Evolutionary conservation across 2,329 filamentous ascomycete genomes (phyloP).

Genomic region (Epichloe amarillans): DNA sequence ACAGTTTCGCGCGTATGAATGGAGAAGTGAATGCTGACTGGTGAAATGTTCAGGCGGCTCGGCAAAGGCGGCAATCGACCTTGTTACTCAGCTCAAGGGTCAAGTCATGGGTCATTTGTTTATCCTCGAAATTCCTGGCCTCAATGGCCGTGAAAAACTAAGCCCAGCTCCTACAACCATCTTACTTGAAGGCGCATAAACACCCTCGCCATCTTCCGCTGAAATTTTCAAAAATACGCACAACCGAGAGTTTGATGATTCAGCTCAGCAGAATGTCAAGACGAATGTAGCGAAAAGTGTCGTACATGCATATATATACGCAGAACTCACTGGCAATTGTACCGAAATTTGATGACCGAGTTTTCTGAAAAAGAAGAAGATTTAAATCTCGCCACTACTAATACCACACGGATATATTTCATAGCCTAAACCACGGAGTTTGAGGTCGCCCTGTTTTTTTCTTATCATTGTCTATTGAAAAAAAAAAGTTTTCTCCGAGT

Average conservation of each 20-base stretch:
- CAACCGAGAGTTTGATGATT: neutral
- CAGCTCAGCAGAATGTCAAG: too few species aligned
- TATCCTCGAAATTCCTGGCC: slow-evolving; percentile 87
- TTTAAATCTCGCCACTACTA: neutral
- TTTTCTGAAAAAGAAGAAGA: neutral
- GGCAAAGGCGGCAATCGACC: slow-evolving; percentile 71
- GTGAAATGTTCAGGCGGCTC: slow-evolving; percentile 58
- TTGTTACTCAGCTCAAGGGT: slow-evolving; percentile 77
- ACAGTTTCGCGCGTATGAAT: neutral
- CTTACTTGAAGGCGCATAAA: slow-evolving; percentile 49
- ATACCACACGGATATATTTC: neutral
- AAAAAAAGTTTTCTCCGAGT: slow-evolving; percentile 2
- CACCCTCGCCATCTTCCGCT: neutral
- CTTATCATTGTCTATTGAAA: neutral
- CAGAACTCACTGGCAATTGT: neutral
- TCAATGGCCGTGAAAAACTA: slow-evolving; percentile 85
- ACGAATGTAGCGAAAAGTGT: neutral
- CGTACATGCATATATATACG: neutral
- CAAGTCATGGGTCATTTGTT: slow-evolving; percentile 83
- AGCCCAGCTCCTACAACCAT: slow-evolving; percentile 66
- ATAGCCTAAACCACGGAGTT: neutral
- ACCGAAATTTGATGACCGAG: neutral
- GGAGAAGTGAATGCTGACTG: neutral
- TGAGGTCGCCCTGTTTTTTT: neutral
- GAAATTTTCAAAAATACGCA: neutral